Evolutionary conservation across 2,329 filamentous ascomycete genomes (phyloP).

Genomic region (Trichoderma polysporum): DNA sequence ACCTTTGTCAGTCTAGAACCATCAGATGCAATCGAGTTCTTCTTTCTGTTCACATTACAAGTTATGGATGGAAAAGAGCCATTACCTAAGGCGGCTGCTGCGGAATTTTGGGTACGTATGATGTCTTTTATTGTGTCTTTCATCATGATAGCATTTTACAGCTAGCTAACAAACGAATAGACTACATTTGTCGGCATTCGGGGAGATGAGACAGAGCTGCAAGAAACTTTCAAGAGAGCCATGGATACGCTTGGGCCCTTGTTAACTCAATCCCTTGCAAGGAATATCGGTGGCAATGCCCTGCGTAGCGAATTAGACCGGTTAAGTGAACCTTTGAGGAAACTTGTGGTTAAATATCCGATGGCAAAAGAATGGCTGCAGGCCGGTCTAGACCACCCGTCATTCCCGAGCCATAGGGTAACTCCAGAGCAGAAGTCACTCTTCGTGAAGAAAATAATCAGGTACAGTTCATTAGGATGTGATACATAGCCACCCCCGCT

Average conservation of each 20-base stretch:
- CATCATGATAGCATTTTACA: not conserved
- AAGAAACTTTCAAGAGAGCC: conserved; percentile 48
- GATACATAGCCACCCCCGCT: not conserved
- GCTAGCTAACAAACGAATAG: conserved; percentile 35
- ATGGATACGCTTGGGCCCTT: conserved; percentile 61
- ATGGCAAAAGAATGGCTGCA: conserved; percentile 63
- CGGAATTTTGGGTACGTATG: conserved; percentile 69
- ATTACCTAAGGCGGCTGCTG: conserved; percentile 70
- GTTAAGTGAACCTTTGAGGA: conserved; percentile 69
- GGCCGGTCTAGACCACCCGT: conserved; percentile 52
- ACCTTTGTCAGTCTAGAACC: conserved; percentile 60
- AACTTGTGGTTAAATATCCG: conserved; percentile 57
- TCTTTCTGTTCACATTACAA: conserved; percentile 70
- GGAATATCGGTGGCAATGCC: conserved; percentile 67
- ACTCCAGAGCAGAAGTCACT: conserved; percentile 57
- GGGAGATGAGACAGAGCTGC: conserved; percentile 42
- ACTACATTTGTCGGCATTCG: conserved; percentile 53
- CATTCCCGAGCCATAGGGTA: conserved; percentile 61
- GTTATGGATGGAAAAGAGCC: conserved; percentile 71
- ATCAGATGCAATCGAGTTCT: conserved; percentile 57
- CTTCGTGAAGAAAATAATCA: conserved; percentile 67
- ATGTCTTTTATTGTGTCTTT: not conserved
- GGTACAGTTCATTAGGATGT: conserved; percentile 37
- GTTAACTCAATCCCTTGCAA: conserved; percentile 58
- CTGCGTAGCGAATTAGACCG: conserved; percentile 71